phyloP scores from a whole-genome alignment of 805 yeast species.

The Candida maesae region DNA sequence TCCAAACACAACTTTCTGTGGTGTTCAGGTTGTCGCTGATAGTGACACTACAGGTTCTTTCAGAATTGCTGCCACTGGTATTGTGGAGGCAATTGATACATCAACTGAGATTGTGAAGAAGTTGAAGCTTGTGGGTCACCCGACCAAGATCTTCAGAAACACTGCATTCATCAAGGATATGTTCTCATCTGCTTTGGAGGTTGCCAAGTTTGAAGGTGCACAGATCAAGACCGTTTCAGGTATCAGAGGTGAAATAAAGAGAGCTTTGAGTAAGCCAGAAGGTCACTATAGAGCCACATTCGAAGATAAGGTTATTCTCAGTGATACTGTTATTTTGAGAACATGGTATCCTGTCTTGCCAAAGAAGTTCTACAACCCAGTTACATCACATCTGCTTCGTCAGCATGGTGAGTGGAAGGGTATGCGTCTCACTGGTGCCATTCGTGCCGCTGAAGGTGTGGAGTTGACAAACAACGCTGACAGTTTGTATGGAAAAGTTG shows the following conservation, averaged over 20 bases:
- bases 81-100: constrained; percentile 89
- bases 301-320: constrained; percentile 89
- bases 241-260: constrained; percentile 93
- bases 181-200: constrained; percentile 90
- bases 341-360: constrained; percentile 97
- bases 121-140: constrained; percentile 91
- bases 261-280: constrained; percentile 91
- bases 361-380: constrained; percentile 92
- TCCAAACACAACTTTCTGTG: constrained; percentile 97
- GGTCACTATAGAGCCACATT: constrained; percentile 96
- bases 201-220: constrained; percentile 98
- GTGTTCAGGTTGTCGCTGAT: constrained; percentile 83
- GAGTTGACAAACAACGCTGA: constrained; percentile 57
- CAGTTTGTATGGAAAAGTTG: constrained; percentile 63
- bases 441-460: constrained; percentile 70
- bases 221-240: constrained; percentile 96
- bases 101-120: constrained; percentile 91
- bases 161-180: constrained; percentile 97
- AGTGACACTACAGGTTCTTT: constrained; percentile 84
- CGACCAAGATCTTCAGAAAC: constrained; percentile 88
- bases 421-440: constrained; percentile 92
- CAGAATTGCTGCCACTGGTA: constrained; percentile 95
- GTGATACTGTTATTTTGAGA: constrained; percentile 84
- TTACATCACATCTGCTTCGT: constrained; percentile 75
- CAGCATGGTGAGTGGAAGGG: constrained; percentile 92